Conservation (phyloP, 2,329 filamentous ascomycete genomes). For the Diaporthe citri region DNA sequence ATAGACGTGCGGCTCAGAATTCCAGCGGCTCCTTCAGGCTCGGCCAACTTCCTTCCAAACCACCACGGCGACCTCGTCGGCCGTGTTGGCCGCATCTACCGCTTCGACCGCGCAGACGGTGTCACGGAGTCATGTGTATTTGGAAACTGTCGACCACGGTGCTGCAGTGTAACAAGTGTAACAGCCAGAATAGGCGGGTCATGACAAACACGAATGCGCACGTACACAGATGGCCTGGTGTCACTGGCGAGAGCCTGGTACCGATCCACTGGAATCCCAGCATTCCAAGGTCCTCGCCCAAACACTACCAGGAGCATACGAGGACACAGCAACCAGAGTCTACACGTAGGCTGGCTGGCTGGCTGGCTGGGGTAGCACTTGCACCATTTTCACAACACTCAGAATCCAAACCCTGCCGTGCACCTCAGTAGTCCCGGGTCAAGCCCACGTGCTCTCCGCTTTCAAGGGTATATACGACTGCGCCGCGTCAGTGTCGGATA, state of each 20-base stretch:
- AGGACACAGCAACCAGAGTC: constrained; percentile 3
- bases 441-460: constrained; percentile 26
- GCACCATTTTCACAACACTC: background rate
- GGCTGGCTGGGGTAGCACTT: constrained; percentile 8
- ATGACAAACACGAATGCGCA: constrained; percentile 26
- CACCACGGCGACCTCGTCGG: constrained; percentile 10
- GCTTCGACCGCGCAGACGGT: background rate
- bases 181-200: background rate
- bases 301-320: constrained; percentile 13
- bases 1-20: constrained; percentile 26
- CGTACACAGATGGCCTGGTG: background rate
- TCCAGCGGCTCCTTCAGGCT: constrained; percentile 26
- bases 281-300: constrained; percentile 11
- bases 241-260: constrained; percentile 7
- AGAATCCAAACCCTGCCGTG: constrained; percentile 18
- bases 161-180: constrained; percentile 17
- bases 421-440: constrained; percentile 5
- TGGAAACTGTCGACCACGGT: background rate
- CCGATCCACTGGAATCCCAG: constrained; percentile 16
- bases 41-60: constrained; percentile 29
- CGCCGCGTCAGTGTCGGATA: constrained; percentile 38
- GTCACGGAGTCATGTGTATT: constrained; percentile 8
- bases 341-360: background rate
- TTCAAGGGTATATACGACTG: constrained; percentile 18
- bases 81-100: constrained; percentile 8